Percentiles rank a stretch among this genome's conserved stretches.
Conservation (phyloP, 139 green algal species). For the Closterium sp. region DNA sequence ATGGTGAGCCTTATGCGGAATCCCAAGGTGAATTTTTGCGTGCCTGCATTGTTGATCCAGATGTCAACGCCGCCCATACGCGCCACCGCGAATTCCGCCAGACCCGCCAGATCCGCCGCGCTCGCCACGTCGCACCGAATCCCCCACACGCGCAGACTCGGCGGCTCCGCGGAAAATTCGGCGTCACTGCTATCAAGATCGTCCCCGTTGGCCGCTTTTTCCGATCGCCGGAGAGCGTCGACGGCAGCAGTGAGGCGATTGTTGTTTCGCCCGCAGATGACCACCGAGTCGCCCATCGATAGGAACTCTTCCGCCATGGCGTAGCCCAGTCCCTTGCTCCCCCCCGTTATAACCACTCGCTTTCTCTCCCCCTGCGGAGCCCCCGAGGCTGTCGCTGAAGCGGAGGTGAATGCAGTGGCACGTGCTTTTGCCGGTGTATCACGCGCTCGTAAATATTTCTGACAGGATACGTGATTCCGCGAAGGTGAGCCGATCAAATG, state of each 20-base stretch:
- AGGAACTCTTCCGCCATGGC: slow-evolving; percentile 67
- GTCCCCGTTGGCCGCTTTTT: neutral
- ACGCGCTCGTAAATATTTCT: too few relatives aligned
- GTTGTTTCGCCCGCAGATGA: slow-evolving; percentile 53
- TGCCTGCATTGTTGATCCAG: slow-evolving; percentile 71
- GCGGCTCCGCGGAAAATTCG: neutral
- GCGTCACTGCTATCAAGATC: neutral
- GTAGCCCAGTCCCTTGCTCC: slow-evolving; percentile 49
- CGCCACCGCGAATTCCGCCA: slow-evolving; percentile 49
- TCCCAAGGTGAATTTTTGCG: neutral
- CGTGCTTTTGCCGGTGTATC: neutral
- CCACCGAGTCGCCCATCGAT: slow-evolving; percentile 59
- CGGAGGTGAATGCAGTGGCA: neutral
- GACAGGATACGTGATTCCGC: neutral
- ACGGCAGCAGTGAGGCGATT: slow-evolving; percentile 51
- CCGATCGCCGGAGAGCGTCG: slow-evolving; percentile 11
- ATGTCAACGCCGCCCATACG: slow-evolving; percentile 55
- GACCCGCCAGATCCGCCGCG: slow-evolving; percentile 49
- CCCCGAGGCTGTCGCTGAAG: neutral
- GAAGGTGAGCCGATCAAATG: neutral
- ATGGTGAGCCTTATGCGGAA: neutral
- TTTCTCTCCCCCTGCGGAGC: neutral
- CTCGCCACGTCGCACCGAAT: slow-evolving; percentile 51
- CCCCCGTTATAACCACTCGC: slow-evolving; percentile 54
- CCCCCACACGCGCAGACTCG: slow-evolving; percentile 23